These are phyloP conservation scores for Hypomyces rosellus DNA, from an alignment of 2,329 filamentous ascomycete genomes.

Conservation along the genomic window DNA sequence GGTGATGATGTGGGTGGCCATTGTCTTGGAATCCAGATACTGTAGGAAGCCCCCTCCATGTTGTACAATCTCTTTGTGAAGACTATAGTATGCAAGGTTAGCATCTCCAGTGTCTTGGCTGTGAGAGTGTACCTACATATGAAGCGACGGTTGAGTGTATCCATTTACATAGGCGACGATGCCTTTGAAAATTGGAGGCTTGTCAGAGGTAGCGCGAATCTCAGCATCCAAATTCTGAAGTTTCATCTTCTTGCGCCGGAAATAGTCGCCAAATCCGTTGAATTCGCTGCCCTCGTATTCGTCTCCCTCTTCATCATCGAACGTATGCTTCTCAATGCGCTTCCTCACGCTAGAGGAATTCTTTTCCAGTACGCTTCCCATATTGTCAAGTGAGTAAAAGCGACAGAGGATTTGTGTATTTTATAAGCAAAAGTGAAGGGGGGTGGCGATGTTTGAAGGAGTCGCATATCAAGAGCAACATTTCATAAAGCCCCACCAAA, in stretches of 20 bases:
- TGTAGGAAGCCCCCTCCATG: constrained; percentile 95
- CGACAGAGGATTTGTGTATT: constrained; percentile 10
- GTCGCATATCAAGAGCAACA: constrained; percentile 11
- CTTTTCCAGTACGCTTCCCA: constrained; percentile 57
- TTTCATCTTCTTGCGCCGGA: constrained; percentile 93
- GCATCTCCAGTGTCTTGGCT: background rate
- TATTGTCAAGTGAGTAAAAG: constrained; percentile 22
- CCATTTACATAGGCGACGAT: constrained; percentile 90
- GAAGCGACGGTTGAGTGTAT: constrained; percentile 90
- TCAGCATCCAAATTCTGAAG: constrained; percentile 89
- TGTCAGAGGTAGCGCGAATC: constrained; percentile 61
- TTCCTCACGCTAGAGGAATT: constrained; percentile 58
- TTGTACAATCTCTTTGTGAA: constrained; percentile 80
- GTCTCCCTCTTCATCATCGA: constrained; percentile 76
- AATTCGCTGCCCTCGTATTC: constrained; percentile 87
- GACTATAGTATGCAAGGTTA: constrained; percentile 28
- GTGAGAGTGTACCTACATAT: constrained; percentile 46
- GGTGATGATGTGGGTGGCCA: constrained; percentile 92
- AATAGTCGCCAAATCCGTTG: constrained; percentile 86
- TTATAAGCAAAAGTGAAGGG: background rate
- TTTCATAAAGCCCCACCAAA: constrained; percentile 3
- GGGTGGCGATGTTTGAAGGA: background rate
- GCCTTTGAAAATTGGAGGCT: constrained; percentile 82
- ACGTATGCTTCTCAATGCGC: constrained; percentile 59
- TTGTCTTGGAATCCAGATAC: constrained; percentile 90